These are phyloP conservation scores for Pseudodiploospora longispora DNA, from an alignment of 2,329 filamentous ascomycete genomes.

Conservation along the genomic window DNA sequence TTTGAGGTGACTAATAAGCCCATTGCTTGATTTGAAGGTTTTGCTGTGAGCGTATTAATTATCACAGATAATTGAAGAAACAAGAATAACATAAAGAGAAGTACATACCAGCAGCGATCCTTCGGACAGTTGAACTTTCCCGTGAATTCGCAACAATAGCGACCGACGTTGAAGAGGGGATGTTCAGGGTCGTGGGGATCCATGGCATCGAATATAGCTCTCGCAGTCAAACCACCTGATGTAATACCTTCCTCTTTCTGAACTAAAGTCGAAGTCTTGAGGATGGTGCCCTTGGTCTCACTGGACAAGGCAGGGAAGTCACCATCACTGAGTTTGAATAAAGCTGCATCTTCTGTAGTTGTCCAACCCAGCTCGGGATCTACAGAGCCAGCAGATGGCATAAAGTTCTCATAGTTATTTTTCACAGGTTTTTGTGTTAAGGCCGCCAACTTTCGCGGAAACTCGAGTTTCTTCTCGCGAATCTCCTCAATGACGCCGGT, in stretches of 20 bases:
- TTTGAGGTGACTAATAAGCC: conserved; percentile 35
- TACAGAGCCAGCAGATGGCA: conserved; percentile 8
- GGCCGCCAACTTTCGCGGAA: conserved; percentile 21
- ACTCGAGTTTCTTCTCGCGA: conserved; percentile 29
- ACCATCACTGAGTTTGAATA: conserved; percentile 7
- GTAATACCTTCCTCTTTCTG: no score
- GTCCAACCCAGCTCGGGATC: not conserved
- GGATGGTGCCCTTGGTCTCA: not conserved
- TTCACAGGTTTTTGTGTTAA: conserved; percentile 20
- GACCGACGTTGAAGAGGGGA: conserved; percentile 36
- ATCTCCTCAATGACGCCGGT: conserved; percentile 22
- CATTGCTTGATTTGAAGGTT: conserved; percentile 25
- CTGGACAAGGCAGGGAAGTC: conserved; percentile 11
- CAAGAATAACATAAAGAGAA: not conserved
- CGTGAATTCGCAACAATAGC: conserved; percentile 36
- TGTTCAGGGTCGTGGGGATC: conserved; percentile 37
- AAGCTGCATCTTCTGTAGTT: not conserved
- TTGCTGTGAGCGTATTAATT: conserved; percentile 25
- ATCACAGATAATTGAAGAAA: no score
- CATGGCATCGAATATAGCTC: conserved; percentile 7
- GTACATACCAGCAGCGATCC: conserved; percentile 39
- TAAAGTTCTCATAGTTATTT: conserved; percentile 18
- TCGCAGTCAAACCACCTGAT: no score
- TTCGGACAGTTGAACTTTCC: conserved; percentile 47
- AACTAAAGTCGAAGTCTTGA: not conserved